phyloP scores from a whole-genome alignment of 116 monocot genomes.

The Trichopus zeylanicus region DNA sequence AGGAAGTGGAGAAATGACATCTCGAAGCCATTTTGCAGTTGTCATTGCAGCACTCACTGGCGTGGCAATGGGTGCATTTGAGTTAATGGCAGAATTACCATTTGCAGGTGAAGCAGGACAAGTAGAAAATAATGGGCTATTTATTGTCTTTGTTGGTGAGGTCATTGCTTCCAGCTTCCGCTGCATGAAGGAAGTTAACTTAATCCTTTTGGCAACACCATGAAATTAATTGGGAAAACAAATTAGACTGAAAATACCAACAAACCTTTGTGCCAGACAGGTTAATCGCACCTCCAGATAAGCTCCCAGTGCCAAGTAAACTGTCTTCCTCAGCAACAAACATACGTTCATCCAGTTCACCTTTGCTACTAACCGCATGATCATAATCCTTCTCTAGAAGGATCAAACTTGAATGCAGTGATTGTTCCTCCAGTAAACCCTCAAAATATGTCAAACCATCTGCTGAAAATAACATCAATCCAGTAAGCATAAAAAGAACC shows the following conservation, averaged over 20 bases:
- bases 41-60: constrained; percentile 96
- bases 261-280: constrained; percentile 49
- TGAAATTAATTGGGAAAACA: not conserved
- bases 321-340: constrained; percentile 60
- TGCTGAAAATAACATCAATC: constrained; percentile 15
- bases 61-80: constrained; percentile 41
- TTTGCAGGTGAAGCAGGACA: constrained; percentile 51
- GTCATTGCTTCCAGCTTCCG: constrained; percentile 35
- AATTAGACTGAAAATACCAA: not conserved
- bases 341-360: constrained; percentile 71
- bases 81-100: constrained; percentile 20
- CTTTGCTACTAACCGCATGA: constrained; percentile 32
- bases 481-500: not conserved
- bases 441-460: constrained; percentile 84
- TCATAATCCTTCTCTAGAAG: constrained; percentile 71
- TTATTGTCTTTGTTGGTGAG: constrained; percentile 64
- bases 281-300: constrained; percentile 39
- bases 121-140: constrained; percentile 39
- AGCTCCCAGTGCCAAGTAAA: constrained; percentile 40
- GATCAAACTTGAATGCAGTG: constrained; percentile 39
- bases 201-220: too few species aligned
- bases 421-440: constrained; percentile 55
- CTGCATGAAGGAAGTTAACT: constrained; percentile 48
- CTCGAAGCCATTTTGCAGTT: constrained; percentile 93
- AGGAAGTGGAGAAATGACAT: constrained; percentile 71